A percentile compares a stretch with the other conserved stretches of the same genome.
These are phyloP conservation scores for Pseudonitzschia multiseries DNA, from an alignment of 108 stramenopile genomes.

Conservation along the genomic window DNA sequence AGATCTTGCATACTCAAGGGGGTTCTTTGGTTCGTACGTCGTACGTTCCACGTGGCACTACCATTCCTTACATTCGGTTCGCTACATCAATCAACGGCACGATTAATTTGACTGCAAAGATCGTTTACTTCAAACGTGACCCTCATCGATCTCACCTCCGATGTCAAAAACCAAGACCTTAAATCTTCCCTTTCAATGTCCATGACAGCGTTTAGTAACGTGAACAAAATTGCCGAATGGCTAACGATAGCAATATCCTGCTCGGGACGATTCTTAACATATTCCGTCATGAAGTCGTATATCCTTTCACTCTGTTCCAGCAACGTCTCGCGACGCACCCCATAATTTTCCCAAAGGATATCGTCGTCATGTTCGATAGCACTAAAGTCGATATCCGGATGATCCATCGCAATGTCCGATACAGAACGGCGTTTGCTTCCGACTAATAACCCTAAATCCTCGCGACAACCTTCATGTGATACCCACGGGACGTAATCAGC, in stretches of 20 bases:
- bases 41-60: no score
- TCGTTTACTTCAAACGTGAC: conserved; percentile 24
- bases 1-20: no score
- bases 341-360: conserved; percentile 34
- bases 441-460: conserved; percentile 59
- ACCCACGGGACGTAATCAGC: conserved; percentile 41
- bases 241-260: conserved; percentile 60
- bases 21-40: no score
- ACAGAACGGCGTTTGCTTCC: conserved; percentile 54
- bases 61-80: no score
- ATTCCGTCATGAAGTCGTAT: conserved; percentile 54
- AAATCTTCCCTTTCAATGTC: conserved; percentile 43
- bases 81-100: not conserved
- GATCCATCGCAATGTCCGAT: conserved; percentile 41
- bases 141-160: conserved; percentile 55
- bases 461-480: conserved; percentile 59
- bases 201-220: conserved; percentile 57
- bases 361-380: conserved; percentile 40
- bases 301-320: conserved; percentile 47
- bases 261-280: conserved; percentile 47
- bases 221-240: conserved; percentile 66
- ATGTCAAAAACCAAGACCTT: conserved; percentile 54
- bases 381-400: conserved; percentile 56
- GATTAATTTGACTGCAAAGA: not conserved
- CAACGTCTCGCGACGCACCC: conserved; percentile 32